Percentiles rank a stretch among this genome's conserved stretches.
Conservation (phyloP, 805 yeast genomes). For the Soucietia sequanensis region DNA sequence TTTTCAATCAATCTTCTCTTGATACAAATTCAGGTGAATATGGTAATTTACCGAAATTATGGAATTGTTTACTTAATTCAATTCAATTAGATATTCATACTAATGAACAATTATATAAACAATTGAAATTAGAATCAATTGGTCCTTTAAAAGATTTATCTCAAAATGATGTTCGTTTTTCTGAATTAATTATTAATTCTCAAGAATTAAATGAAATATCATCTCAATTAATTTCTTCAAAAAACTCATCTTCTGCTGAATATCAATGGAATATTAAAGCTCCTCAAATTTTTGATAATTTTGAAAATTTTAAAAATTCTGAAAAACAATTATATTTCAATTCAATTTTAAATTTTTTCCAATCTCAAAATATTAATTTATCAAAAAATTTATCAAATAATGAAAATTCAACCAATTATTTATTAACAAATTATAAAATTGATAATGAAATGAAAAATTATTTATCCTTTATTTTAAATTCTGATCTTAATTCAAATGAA, state of each 20-base stretch:
- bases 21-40: slow-evolving; percentile 27
- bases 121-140: slow-evolving; percentile 53
- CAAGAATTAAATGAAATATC: slow-evolving; percentile 42
- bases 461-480: slow-evolving; percentile 30
- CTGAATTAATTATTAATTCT: slow-evolving; percentile 51
- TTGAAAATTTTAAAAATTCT: slow-evolving; percentile 67
- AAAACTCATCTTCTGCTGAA: slow-evolving; percentile 33
- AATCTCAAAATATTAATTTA: slow-evolving; percentile 24
- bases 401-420: slow-evolving; percentile 65
- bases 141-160: slow-evolving; percentile 53
- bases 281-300: slow-evolving; percentile 70
- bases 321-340: slow-evolving; percentile 59
- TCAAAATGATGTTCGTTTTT: slow-evolving; percentile 53
- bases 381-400: slow-evolving; percentile 31
- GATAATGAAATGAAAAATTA: slow-evolving; percentile 37
- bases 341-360: slow-evolving; percentile 61
- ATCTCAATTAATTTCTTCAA: slow-evolving; percentile 9
- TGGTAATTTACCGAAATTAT: slow-evolving; percentile 41
- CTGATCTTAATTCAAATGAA: slow-evolving; percentile 9
- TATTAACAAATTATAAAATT: slow-evolving; percentile 47
- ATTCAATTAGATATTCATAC: slow-evolving; percentile 48
- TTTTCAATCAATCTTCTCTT: slow-evolving; percentile 14
- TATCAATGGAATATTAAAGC: slow-evolving; percentile 76
- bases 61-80: slow-evolving; percentile 50
- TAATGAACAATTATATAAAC: slow-evolving; percentile 46